Evolutionary conservation across 139 green algal species (phyloP).

Genomic region (Chlamydomonas sphaeroides): DNA sequence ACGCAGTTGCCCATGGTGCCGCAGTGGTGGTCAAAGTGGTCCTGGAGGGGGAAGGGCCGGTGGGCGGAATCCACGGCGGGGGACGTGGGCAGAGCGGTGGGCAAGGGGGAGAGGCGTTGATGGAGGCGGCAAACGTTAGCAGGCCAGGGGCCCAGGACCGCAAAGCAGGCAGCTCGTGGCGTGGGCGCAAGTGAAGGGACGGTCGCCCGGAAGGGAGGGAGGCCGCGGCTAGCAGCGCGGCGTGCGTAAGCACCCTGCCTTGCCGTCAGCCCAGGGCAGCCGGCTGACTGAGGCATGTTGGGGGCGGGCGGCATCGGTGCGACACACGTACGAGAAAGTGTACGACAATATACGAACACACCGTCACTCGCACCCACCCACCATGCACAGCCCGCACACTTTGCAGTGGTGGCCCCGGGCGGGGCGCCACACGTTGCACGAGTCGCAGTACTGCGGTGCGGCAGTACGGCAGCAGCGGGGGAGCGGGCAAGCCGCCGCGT

Average conservation of each 20-base stretch:
- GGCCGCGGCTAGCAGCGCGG: neutral
- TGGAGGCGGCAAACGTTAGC: neutral
- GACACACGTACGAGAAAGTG: no score
- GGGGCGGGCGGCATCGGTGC: no score
- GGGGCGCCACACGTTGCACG: slow-evolving; percentile 81
- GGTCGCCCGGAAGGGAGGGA: no score
- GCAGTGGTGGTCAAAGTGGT: slow-evolving; percentile 87
- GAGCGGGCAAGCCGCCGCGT: neutral
- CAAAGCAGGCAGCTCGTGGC: no score
- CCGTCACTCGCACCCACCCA: slow-evolving; percentile 40
- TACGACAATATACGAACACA: no score
- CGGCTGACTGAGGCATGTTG: no score
- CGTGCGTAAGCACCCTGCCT: neutral
- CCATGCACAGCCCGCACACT: slow-evolving; percentile 77
- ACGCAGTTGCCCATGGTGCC: slow-evolving; percentile 79
- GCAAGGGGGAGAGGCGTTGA: neutral
- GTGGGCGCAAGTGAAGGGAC: no score
- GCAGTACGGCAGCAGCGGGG: neutral
- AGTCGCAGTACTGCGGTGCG: slow-evolving; percentile 70
- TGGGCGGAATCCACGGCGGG: no score
- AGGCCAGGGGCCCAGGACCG: no score
- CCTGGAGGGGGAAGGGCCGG: slow-evolving; percentile 36
- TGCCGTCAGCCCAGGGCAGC: neutral
- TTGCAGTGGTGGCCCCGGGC: slow-evolving; percentile 72
- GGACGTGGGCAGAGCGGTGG: neutral